Percentiles rank a stretch among this genome's conserved stretches.
Evolutionary conservation across 345 rosid genomes (phyloP).

Genomic region (Populus davidiana): DNA sequence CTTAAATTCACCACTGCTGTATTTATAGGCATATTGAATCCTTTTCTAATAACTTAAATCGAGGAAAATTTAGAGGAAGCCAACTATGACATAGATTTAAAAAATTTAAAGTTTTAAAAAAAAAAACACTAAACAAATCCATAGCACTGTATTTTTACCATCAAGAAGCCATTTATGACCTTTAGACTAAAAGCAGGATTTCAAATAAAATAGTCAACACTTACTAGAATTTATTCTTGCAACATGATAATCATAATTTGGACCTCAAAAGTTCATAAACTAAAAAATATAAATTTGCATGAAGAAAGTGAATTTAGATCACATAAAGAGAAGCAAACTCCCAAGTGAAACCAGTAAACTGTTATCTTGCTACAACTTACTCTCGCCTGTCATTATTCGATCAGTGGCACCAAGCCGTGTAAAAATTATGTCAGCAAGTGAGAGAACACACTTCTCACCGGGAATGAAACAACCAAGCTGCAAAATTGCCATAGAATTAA

Average conservation of each 20-base stretch:
- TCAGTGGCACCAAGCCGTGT: constrained; percentile 92
- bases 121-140: too few species aligned
- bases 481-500: constrained; percentile 22
- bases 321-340: background rate
- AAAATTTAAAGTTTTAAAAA: too few species aligned
- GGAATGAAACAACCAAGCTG: constrained; percentile 93
- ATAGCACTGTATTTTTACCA: too few species aligned
- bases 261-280: background rate
- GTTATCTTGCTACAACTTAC: constrained; percentile 39
- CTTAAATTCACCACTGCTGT: too few species aligned
- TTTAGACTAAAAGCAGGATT: background rate
- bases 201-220: background rate
- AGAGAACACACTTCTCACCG: constrained; percentile 57
- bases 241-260: background rate
- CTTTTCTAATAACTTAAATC: too few species aligned
- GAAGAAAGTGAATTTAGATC: background rate
- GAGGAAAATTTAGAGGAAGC: too few species aligned
- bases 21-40: too few species aligned
- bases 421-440: constrained; percentile 79
- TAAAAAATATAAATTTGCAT: background rate
- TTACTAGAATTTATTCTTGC: background rate
- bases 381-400: constrained; percentile 92
- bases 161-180: background rate
- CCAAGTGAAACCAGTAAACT: background rate
- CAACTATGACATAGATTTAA: too few species aligned